These are phyloP conservation scores for Bisporella sp. DNA, from an alignment of 2,329 filamentous ascomycete species.

Conservation along the genomic window DNA sequence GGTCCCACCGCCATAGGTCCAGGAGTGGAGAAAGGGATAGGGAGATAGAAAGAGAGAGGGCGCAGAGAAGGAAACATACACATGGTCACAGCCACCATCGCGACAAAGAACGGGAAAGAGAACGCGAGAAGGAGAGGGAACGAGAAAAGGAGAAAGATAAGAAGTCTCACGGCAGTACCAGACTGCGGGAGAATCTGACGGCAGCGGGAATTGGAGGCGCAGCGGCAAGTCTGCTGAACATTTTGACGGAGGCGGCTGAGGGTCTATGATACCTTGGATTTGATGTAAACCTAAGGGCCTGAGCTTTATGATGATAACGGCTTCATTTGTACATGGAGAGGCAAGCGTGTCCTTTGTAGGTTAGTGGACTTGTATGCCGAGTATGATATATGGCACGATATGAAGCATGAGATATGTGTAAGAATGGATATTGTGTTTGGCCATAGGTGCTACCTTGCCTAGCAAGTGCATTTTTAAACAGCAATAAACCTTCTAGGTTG, in stretches of 20 bases:
- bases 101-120: slow-evolving; percentile 7
- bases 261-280: slow-evolving; percentile 6
- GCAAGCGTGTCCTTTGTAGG: too few species aligned
- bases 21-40: slow-evolving; percentile 18
- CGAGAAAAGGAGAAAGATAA: slow-evolving; percentile 5
- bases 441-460: too few species aligned
- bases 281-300: too few species aligned
- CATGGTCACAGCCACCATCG: slow-evolving; percentile 17
- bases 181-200: slow-evolving; percentile 42
- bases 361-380: too few species aligned
- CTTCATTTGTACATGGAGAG: too few species aligned
- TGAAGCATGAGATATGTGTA: too few species aligned
- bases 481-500: too few species aligned
- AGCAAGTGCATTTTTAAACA: too few species aligned
- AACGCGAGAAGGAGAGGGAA: slow-evolving; percentile 1
- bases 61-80: slow-evolving; percentile 5
- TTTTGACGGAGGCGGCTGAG: slow-evolving; percentile 49
- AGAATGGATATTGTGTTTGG: too few species aligned
- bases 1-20: neutral
- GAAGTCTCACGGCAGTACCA: slow-evolving; percentile 26
- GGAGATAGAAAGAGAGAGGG: slow-evolving; percentile 30
- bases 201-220: slow-evolving; percentile 55
- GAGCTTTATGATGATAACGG: too few species aligned
- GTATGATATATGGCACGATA: too few species aligned
- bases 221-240: slow-evolving; percentile 49